Conservation (phyloP, 352 stramenopile genomes). For the Pythium diclinum region DNA sequence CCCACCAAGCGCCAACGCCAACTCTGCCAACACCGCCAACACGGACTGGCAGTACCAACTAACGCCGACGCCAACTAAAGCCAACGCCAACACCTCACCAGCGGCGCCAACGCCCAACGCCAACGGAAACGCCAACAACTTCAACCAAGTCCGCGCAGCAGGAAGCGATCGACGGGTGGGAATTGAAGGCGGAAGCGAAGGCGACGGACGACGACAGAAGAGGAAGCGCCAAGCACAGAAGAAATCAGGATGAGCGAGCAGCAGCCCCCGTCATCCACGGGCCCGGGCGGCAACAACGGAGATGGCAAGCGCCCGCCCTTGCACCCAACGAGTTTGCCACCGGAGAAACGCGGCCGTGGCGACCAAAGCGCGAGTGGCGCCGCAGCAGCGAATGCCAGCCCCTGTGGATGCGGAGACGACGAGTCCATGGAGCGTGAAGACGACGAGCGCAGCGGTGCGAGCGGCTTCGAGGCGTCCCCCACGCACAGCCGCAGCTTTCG, state of each 20-base stretch:
- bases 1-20: slow-evolving; percentile 4
- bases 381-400: neutral
- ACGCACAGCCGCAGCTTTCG: slow-evolving; percentile 24
- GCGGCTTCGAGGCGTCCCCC: slow-evolving; percentile 13
- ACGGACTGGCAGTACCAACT: neutral
- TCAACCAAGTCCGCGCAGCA: neutral
- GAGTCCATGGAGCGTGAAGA: slow-evolving; percentile 24
- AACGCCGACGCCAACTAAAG: neutral
- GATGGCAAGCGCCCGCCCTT: slow-evolving; percentile 52
- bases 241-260: slow-evolving; percentile 12
- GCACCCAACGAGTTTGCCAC: slow-evolving; percentile 35
- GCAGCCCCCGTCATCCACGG: slow-evolving; percentile 12
- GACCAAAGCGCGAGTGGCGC: slow-evolving; percentile 9
- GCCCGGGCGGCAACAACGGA: neutral
- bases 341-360: slow-evolving; percentile 43
- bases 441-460: slow-evolving; percentile 20
- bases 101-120: neutral
- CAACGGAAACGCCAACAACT: neutral
- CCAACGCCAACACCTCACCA: neutral
- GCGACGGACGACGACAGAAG: neutral
- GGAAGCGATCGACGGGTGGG: neutral
- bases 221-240: neutral
- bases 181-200: neutral
- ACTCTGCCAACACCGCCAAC: slow-evolving; percentile 5
- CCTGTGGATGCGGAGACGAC: slow-evolving; percentile 6